Conservation (phyloP, 129 eudicot species). For the Chrysanthemum lavandulifolium region DNA sequence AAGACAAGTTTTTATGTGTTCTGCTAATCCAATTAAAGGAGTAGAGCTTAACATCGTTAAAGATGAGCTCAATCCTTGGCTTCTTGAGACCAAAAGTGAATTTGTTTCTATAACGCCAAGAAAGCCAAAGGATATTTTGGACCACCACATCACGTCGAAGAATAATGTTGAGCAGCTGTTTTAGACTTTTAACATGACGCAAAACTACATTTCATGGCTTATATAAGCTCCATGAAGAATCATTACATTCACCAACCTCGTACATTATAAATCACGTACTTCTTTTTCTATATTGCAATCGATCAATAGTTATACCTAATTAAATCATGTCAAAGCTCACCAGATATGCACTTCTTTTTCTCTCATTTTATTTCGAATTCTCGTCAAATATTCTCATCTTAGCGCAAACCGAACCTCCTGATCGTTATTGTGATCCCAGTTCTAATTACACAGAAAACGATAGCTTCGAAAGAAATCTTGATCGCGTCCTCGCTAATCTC, state of each 20-base stretch:
- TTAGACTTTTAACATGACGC: no score
- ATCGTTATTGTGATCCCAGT: not conserved
- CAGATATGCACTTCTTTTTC: not conserved
- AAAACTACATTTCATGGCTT: not conserved
- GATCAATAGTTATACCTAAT: not conserved
- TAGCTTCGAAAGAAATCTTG: slow-evolving; percentile 2
- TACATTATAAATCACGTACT: not conserved
- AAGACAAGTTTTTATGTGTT: no score
- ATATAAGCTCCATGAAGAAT: not conserved
- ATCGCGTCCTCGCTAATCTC: not conserved
- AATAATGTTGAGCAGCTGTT: no score
- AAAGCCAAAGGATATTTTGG: no score
- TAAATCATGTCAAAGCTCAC: not conserved
- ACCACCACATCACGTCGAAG: no score
- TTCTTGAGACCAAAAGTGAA: no score
- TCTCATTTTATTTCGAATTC: slow-evolving; percentile 5
- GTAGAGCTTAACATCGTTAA: no score
- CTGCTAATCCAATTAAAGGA: no score
- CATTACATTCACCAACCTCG: not conserved
- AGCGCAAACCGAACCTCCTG: not conserved
- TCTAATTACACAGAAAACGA: not conserved
- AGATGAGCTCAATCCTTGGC: no score
- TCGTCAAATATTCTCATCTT: not conserved
- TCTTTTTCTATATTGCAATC: not conserved
- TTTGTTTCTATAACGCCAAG: no score